Evolutionary conservation across 768 basidiomycete species (phyloP), one percentile per base, ranked within the genome.

Genomic region (Nidularia pulvinata): DNA sequence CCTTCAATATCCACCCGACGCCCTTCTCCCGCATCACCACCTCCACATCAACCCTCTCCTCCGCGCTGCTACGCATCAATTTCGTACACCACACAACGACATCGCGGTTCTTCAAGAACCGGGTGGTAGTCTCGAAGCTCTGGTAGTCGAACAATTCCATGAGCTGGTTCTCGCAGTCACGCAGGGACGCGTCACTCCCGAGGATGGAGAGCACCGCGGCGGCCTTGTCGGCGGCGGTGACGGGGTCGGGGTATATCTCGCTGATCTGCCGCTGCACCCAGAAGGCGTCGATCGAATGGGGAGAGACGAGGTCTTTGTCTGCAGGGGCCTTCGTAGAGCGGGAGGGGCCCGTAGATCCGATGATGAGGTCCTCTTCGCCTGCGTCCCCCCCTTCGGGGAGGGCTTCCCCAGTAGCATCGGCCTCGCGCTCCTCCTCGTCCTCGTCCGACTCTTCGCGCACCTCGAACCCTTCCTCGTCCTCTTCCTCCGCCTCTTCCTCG

Each of bases 21-120:
- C 93, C 94, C 71, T 93, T 96, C 75, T 98, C 96, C 45, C 96
- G 81, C 97, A 99, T 99, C 0, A 93, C 93, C 3, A 98, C 96
- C 70, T 98, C 96, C 37, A 97, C 84, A 63, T 98, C 93, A 43
- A 95, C 84, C 46, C 89, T 83, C 66, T 93, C 93, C 45, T 98
- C 89, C 0, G 91, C 91, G 60, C 89, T 86, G 51, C 88, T 89
- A 25, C 96, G 84, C 70, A 93, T 91, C 48, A 98, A 82, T 71
- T 95, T 95, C 46, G 97, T 99, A 62, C 94, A 97, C 97, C 97
- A 99, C 0, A 98, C 94, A 48, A 98, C 79, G 54, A 93, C 89
- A 49, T 99, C 97, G 52, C 95, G 85, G 74, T 98, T 98, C 71
- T 95, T 94, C 66, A 96, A 82, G 64, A 98, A 89, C 55, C 86